Evolutionary conservation across 2,329 filamentous ascomycete genomes (phyloP), one percentile per base, ranked within the genome.

Genomic region (Colletotrichum somersetense): DNA sequence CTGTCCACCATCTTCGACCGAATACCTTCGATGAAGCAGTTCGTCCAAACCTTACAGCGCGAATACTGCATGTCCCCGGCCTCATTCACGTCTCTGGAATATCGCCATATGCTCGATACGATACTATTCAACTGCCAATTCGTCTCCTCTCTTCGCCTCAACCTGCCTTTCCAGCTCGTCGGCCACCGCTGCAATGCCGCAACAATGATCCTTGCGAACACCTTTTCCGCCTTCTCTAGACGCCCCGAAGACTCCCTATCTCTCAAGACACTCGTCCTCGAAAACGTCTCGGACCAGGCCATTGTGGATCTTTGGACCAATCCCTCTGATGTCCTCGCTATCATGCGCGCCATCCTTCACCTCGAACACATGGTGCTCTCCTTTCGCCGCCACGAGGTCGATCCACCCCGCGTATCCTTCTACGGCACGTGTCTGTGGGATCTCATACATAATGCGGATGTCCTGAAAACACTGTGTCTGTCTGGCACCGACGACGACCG

Each of bases 171-270:
- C 71, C 85, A 87, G 74, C 79, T 88, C 11, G 81, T 87, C 14
- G 84, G 83, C 20, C 79, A 80, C 12, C 80, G 84, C 71, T 85
- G 82, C 71, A 81, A 82, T 68, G 83, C 85, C 55, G 82, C 85
- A 23, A 88, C 86, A 12, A 82, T 86, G 74, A 83, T 88, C n/a
- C 78, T 89, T 20, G 86, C 85, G 63, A 88, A 87, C 67, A 86
- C 84, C 4, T 79, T 89, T 69, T 85, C 86, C 72, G 85, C 84
- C 4, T 79, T 88, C 62, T 83, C 83, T 3, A 77, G 79, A 40
- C 81, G 87, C 8, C 83, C 86, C 67, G 85, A 86, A 66, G 81
- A 83, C 63, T 83, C 83, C 11, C 78, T 79, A 42, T 67, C 77
- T 3, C 79, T 89, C 5, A 81, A 83, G 74, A 83, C 83, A 0